Evolutionary conservation across 768 basidiomycete genomes (phyloP), one percentile per base, ranked within the genome.

Genomic region (Termitomyces sp.): DNA sequence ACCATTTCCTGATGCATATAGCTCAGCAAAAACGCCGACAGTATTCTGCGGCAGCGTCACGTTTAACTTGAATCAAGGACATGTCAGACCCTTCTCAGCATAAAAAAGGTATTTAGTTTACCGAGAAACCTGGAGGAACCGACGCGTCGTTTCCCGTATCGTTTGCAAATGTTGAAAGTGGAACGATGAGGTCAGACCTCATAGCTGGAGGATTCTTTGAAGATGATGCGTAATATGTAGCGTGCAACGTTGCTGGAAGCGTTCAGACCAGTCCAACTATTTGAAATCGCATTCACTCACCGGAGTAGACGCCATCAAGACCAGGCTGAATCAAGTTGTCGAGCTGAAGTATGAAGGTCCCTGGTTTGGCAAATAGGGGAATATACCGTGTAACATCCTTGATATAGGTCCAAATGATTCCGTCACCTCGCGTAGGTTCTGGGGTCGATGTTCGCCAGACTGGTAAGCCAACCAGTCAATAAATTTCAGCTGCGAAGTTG

Each of bases 371-470:
- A 66, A 92, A 91, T 36, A 92, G 78, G 1, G 88, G 87, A 3
- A 78, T 80, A 61, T 86, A 92, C 22, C 82, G 82, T 8, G 88
- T 86, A 20, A 87, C 87, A 62, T 91, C 90, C 67, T 91, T 91
- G 65, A 84, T 69, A 57, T 81, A 85, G 1, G 89, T 89, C 89
- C 89, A 91, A 51, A 89, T 84, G 60, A 92, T 91, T 12, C 89
- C 89, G 46, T 82, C 76, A 1, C 80, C 76, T 18, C 62, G 63
- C 0, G 83, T 86, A 0, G 90, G 90, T 68, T 91, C 89, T 0
- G 89, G 85, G 13, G 90, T 92, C 0, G 88, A 89, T 20, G 87
- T 90, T 34, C 89, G 77, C 89, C 89, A 91, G 52, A 91, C 88
- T 89, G 31, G 2, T 12, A 31, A 31, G 6, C 16, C n/a, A 18